Base-by-base conservation (phyloP, 2,329 filamentous ascomycete species). In the Diaporthe australafricana region DNA sequence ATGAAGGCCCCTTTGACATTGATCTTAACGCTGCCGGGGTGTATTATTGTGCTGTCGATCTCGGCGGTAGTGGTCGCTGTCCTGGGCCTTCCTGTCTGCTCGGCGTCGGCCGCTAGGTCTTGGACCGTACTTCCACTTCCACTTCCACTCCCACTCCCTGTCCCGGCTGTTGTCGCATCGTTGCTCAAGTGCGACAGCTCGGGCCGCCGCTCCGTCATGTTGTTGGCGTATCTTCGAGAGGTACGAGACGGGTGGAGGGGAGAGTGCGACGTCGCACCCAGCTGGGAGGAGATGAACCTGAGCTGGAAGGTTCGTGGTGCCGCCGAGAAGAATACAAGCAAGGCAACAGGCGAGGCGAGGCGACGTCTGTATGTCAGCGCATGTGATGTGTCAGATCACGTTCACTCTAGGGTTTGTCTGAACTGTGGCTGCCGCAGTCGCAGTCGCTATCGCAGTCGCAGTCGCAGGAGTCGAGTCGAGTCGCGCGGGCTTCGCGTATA, bases 1-100 rank as follows among this genome's bases (percentile, higher is more conserved):
- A 99, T 98, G 80, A 98, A 98, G 48, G 96, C 96, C 79, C 96
- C 96, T 81, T 95, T 91, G 75, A 98, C 96, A 81, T 99, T 98
- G 85, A 99, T 98, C 83, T 94, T 93, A 78, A 98, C 95, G 17
- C 93, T 89, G 30, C 90, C 90, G 2, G 90, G 90, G 77, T 89
- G 88, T 68, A 84, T 88, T 77, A 92, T 88, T 62, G 88, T 88
- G 77, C 84, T 89, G 80, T 89, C 87, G 70, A 90, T 90, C 80
- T 90, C 88, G 76, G 88, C 85, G 14, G 86, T 87, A 74, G 84
- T 85, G 45, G 86, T 89, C 72, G 80, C 80, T 22, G 82, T 84
- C 73, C 81, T 79, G 22, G 80, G 81, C 47, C 82, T 73, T 50
- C 71, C 57, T 47, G 62, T 66, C 42, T 74, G 71, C 50, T 75